These are phyloP conservation scores for Penicillium nordicum DNA, from an alignment of 2,329 filamentous ascomycete species.

Conservation along the genomic window DNA sequence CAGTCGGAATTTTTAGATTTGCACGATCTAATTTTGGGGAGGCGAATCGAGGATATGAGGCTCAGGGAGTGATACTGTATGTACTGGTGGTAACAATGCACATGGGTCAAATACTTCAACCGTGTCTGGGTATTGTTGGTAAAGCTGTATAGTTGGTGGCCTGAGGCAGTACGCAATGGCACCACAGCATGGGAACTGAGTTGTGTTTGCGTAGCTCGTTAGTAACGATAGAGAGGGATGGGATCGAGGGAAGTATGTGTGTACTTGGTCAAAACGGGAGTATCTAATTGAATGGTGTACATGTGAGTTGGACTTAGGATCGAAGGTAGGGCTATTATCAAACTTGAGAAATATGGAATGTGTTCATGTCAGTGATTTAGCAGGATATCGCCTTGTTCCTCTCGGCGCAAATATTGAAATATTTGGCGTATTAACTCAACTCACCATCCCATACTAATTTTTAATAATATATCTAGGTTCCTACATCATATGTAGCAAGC, in stretches of 20 bases:
- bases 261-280: neutral
- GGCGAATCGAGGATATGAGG: neutral
- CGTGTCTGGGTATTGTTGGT: neutral
- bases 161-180: neutral
- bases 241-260: neutral
- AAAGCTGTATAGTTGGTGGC: neutral
- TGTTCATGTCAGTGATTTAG: neutral
- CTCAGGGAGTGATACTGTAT: rapidly evolving
- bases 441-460: neutral
- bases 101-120: neutral
- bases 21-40: neutral
- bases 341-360: no score
- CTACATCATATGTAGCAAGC: neutral
- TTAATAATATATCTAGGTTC: neutral
- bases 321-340: neutral
- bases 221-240: neutral
- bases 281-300: neutral
- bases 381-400: neutral
- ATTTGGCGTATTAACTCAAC: neutral
- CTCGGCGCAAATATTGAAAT: rapidly evolving
- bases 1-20: neutral
- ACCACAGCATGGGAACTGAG: neutral
- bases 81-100: no score
- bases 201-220: neutral
- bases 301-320: no score